Base-by-base conservation (phyloP, 1,284 basidiomycete species). In the Sanghuangporus weigelae region DNA sequence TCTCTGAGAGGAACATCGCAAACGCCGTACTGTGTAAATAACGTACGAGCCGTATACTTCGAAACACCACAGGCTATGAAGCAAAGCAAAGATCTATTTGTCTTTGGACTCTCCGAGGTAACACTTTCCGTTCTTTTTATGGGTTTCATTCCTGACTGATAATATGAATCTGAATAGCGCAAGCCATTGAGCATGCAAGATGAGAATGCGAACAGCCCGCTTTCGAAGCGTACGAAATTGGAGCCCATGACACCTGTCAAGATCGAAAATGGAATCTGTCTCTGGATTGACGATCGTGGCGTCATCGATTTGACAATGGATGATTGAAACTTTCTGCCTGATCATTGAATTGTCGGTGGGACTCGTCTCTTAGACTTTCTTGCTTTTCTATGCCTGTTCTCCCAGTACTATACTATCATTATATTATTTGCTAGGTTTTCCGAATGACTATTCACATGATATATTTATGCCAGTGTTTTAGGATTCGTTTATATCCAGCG, bases 291-390 rank as follows among this genome's bases (percentile, higher is more conserved):
- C 19, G 39, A 10, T 19, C 7, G 26, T 10, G 56, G 39, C 21
- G 36, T 44, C 39, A 23, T 57, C 21, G 56, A 57, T 21, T 57
- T 57, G 56, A 57, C 56, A 23, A 57, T 44, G 56, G 56, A 57
- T n/a, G 55, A 57, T 21, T 57, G 19, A 57, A 31, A 12, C 12
- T n/a, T 44, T 8, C 42, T 31, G 26, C 26, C 26, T 31, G 26
- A 31, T 31, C 26, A 31, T 31, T 4, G 26, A 31, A 31, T 31
- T 31, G 26, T 31, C 26, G 26, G 26, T 31, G 26, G 26, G 26
- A 31, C 26, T 31, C 26, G 26, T 3, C 26, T 26, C 26, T 26
- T 3, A 26, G 26, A 26, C 26, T 31, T 31, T 31, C 26, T 31
- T 31, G 26, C 26, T 31, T 5, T 5, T 31, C 26, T 31, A 31